Conservation (phyloP, 2,329 filamentous ascomycete species). For the Microcyclospora tardicrescens region DNA sequence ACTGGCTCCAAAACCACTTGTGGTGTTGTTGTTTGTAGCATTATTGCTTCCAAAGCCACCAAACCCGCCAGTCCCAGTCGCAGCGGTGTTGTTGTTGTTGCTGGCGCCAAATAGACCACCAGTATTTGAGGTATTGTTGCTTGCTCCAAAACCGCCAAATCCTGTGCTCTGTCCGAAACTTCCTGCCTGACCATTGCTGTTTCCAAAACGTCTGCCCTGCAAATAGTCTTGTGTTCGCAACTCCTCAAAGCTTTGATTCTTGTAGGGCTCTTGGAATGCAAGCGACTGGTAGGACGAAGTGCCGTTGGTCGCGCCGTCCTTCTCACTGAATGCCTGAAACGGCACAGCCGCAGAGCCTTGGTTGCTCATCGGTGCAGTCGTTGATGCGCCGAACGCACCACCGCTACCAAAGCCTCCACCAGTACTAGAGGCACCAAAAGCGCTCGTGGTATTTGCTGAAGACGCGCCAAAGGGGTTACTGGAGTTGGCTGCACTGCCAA, state of each 20-base stretch:
- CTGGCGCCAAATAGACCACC: slow-evolving; percentile 18
- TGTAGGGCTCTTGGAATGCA: slow-evolving; percentile 65
- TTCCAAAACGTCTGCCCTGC: slow-evolving; percentile 72
- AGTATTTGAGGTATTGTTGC: slow-evolving; percentile 16
- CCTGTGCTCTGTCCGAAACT: slow-evolving; percentile 61
- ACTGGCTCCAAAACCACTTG: neutral
- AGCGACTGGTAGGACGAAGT: slow-evolving; percentile 65
- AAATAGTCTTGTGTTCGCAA: slow-evolving; percentile 66
- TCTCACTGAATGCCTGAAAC: slow-evolving; percentile 59
- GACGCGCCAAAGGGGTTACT: slow-evolving; percentile 23
- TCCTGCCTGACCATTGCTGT: slow-evolving; percentile 64
- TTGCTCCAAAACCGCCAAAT: slow-evolving; percentile 30
- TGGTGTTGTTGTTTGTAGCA: slow-evolving; percentile 6
- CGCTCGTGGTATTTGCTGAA: slow-evolving; percentile 19
- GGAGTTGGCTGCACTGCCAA: slow-evolving; percentile 33
- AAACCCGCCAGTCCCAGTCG: slow-evolving; percentile 19
- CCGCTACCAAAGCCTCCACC: slow-evolving; percentile 31
- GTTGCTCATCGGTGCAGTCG: slow-evolving; percentile 38
- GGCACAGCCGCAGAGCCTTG: slow-evolving; percentile 54
- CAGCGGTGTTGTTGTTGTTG: slow-evolving; percentile 22
- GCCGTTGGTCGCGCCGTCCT: slow-evolving; percentile 50
- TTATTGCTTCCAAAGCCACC: slow-evolving; percentile 15
- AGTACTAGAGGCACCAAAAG: slow-evolving; percentile 18
- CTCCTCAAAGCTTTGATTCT: slow-evolving; percentile 75
- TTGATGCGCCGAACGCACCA: slow-evolving; percentile 23